Percentiles rank a stretch among this genome's conserved stretches.
Evolutionary conservation across 768 basidiomycete species (phyloP).

Genomic region (Cystobasidium tubakii): DNA sequence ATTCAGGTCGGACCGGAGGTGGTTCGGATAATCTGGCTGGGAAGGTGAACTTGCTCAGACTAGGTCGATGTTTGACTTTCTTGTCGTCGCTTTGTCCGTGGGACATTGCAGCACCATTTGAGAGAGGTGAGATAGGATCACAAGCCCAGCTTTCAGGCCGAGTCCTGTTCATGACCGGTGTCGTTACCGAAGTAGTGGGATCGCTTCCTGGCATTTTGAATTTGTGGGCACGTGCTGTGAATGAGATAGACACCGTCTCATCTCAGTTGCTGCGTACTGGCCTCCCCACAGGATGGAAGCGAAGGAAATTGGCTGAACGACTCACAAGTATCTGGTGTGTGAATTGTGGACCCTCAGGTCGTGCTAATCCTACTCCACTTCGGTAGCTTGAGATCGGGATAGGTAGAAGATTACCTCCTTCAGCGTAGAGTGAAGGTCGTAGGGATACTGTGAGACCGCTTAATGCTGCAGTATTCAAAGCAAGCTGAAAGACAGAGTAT

Average conservation of each 20-base stretch:
- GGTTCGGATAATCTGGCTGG: not conserved
- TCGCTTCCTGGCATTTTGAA: not conserved
- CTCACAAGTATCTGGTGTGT: too few relatives aligned
- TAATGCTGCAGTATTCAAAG: not conserved
- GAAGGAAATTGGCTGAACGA: too few relatives aligned
- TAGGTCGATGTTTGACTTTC: constrained; percentile 7
- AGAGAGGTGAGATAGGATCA: not conserved
- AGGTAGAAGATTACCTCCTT: too few relatives aligned
- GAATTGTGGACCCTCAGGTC: too few relatives aligned
- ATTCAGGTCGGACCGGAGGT: not conserved
- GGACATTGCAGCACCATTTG: not conserved
- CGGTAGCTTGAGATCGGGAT: too few relatives aligned
- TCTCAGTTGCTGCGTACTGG: not conserved
- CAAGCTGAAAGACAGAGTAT: not conserved
- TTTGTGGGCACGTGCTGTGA: not conserved
- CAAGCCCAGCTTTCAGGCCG: constrained; percentile 6
- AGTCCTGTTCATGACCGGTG: not conserved
- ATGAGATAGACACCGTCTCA: not conserved
- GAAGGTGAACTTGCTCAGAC: constrained; percentile 4
- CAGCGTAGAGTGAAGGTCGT: not conserved
- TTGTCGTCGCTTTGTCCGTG: not conserved
- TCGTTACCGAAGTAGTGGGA: not conserved
- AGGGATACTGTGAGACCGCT: not conserved
- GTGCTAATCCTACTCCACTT: too few relatives aligned
- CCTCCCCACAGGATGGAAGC: too few relatives aligned